A percentile compares a stretch with the other conserved stretches of the same genome.
phyloP scores from a whole-genome alignment of 371 early-diverging fungal genomes.

The Cokeromyces recurvatus region DNA sequence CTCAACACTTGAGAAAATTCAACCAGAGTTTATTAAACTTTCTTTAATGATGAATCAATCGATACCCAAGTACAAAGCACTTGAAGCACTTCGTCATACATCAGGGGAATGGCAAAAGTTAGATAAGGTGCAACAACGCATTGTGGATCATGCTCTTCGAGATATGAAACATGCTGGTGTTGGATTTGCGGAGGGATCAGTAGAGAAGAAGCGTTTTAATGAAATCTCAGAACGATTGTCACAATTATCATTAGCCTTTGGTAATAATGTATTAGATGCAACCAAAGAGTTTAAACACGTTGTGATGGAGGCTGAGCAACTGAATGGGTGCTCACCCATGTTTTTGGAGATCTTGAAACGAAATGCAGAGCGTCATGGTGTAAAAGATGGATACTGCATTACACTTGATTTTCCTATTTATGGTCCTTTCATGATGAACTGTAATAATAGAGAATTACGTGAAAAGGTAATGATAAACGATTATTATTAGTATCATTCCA shows the following conservation, averaged over 20 bases:
- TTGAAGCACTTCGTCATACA: conserved; percentile 40
- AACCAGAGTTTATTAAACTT: conserved; percentile 52
- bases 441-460: conserved; percentile 53
- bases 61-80: conserved; percentile 51
- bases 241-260: conserved; percentile 49
- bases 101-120: conserved; percentile 32
- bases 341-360: conserved; percentile 47
- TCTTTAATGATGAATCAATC: conserved; percentile 59
- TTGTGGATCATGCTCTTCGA: conserved; percentile 50
- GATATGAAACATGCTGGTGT: conserved; percentile 62
- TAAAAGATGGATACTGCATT: conserved; percentile 52
- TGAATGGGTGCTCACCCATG: conserved; percentile 51
- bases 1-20: conserved; percentile 52
- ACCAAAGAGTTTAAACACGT: conserved; percentile 55
- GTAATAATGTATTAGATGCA: conserved; percentile 60
- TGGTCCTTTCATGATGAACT: conserved; percentile 65
- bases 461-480: conserved; percentile 52
- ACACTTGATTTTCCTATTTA: conserved; percentile 59
- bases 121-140: conserved; percentile 53
- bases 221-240: conserved; percentile 56
- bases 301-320: conserved; percentile 38
- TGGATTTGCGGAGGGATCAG: conserved; percentile 47
- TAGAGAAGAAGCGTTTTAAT: conserved; percentile 52
- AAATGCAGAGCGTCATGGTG: conserved; percentile 40
- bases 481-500: too few relatives aligned